Evolutionary conservation across 768 basidiomycete species (phyloP), one percentile per base, ranked within the genome.

Genomic region (Crepidotus variabilis): DNA sequence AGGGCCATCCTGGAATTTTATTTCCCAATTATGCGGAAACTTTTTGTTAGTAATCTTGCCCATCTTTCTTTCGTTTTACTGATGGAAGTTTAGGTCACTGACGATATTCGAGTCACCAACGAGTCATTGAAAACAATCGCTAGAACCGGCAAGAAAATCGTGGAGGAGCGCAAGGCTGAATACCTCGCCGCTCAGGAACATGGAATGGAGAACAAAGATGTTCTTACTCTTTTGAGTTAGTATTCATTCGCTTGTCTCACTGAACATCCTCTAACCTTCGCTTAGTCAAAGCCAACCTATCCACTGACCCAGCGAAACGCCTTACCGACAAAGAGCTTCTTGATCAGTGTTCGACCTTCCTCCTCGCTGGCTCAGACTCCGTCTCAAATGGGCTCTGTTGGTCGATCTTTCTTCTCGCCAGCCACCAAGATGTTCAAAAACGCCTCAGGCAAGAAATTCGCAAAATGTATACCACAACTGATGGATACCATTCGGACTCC

Each of bases 351-450:
- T 78, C 80, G n/a, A 84, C 84, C 28, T 81, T 87, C 67, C 73
- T 87, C 55, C 80, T 85, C 43, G 84, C 79, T 2, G 86, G 87
- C 11, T 82, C 85, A 22, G 85, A 87, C 62, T 78, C 83, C 2
- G 80, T 82, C 28, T 74, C 82, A 6, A 71, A 84, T 7, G 77
- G 82, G 18, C 69, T 86, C 22, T 71, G 82, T 6, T 88, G 83
- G 82, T 80, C 78, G 53, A 68, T 87, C 1, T 78, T 84, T 65
- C 69, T 76, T 54, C 79, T 90, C 32, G 73, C 84, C 8, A 69
- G 71, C n/a, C 64, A 84, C 58, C 79, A 80, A 2, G 76, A 78
- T 5, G 61, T 84, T 11, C 87, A 90, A 64, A 74, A 61, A 8
- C 76, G 75, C 6, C 73, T 90, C 2, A 78, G 85, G 11, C 72